Percentiles rank a stretch among this genome's conserved stretches.
Evolutionary conservation across 1,284 basidiomycete species (phyloP).

Genomic region (Cutaneotrichosporon sp.): DNA sequence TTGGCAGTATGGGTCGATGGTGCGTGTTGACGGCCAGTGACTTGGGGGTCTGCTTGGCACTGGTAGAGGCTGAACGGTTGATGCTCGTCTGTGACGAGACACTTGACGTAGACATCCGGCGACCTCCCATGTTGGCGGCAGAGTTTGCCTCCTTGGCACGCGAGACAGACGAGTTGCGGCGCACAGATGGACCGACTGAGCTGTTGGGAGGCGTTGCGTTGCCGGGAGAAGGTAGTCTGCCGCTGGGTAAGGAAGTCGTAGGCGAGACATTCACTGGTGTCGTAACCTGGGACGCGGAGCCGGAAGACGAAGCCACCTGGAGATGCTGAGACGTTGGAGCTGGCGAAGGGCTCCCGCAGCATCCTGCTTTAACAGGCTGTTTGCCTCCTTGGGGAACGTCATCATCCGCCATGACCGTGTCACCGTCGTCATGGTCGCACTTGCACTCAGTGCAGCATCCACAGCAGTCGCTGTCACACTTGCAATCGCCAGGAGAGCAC

Average conservation of each 20-base stretch:
- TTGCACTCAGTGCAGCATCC: conserved; percentile 46
- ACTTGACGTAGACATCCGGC: conserved; percentile 28
- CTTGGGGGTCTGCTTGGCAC: conserved; percentile 29
- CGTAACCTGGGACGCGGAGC: neutral
- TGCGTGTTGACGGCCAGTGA: conserved; percentile 30
- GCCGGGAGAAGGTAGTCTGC: conserved; percentile 5
- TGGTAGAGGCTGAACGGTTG: conserved; percentile 27
- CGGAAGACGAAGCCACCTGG: neutral
- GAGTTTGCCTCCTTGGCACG: conserved; percentile 17
- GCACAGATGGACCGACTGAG: neutral
- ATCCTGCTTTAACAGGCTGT: neutral
- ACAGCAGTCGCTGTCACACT: conserved; percentile 47
- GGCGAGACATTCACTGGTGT: conserved; percentile 3
- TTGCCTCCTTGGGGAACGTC: neutral
- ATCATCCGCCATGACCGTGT: conserved; percentile 19
- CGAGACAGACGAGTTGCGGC: conserved; percentile 16
- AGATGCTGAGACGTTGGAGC: neutral
- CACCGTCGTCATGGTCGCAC: conserved; percentile 35
- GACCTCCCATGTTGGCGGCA: conserved; percentile 1
- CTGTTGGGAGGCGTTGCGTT: conserved; percentile 11
- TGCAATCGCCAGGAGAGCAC: conserved; percentile 44
- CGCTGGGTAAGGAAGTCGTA: conserved; percentile 1
- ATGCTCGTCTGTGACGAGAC: conserved; percentile 22
- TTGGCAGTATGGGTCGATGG: conserved; percentile 33
- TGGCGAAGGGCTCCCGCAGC: conserved; percentile 9